Evolutionary conservation across 306 rosid species (phyloP).

Genomic region (Fragaria ananassa): DNA sequence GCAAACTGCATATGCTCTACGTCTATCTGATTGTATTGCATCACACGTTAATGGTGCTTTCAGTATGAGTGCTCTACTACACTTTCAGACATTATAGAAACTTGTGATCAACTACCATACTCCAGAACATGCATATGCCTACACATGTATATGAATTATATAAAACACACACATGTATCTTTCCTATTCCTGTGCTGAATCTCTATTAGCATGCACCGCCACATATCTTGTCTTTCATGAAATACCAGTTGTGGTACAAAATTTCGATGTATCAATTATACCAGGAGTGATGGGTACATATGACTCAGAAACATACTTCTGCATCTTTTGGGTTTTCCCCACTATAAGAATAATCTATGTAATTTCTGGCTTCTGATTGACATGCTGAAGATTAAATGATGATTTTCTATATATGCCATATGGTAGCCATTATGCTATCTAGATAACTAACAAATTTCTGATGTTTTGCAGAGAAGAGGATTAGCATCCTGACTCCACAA

Average conservation of each 20-base stretch:
- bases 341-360: not conserved
- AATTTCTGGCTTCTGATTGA: not conserved
- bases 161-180: not conserved
- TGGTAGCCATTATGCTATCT: not conserved
- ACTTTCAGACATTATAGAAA: not conserved
- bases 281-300: not conserved
- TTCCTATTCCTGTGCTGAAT: not conserved
- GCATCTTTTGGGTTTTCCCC: not conserved
- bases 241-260: not conserved
- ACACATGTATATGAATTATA: no score
- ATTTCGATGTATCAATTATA: not conserved
- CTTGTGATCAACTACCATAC: not conserved
- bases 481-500: slow-evolving; percentile 51
- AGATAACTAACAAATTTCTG: slow-evolving; percentile 19
- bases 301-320: not conserved
- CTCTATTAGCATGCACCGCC: not conserved
- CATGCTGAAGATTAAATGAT: not conserved
- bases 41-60: not conserved
- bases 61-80: not conserved
- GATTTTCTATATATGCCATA: not conserved
- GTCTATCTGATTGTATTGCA: not conserved
- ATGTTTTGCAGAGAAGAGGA: slow-evolving; percentile 54
- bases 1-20: not conserved
- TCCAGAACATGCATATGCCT: not conserved
- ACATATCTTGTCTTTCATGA: not conserved